Evolutionary conservation across 1,284 basidiomycete genomes (phyloP).

Genomic region (Leucoagaricus sp.): DNA sequence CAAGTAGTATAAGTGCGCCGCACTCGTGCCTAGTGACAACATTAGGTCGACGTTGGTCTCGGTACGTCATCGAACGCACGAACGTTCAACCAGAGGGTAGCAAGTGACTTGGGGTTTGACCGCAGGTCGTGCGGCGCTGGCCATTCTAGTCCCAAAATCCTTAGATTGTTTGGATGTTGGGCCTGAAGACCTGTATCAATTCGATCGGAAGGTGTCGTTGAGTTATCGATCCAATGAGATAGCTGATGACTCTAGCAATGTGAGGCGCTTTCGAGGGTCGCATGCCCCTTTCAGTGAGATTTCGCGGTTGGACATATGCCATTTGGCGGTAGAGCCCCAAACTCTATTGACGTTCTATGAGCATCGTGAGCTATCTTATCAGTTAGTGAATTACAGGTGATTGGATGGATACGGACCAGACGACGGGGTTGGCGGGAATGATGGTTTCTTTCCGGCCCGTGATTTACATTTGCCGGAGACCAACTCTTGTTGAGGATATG

Average conservation of each 20-base stretch:
- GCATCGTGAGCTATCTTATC: not conserved
- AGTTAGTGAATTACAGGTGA: not conserved
- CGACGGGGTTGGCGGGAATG: not conserved
- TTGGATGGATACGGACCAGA: not conserved
- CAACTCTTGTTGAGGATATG: not conserved
- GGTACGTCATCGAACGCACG: not conserved
- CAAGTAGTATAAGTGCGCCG: not conserved
- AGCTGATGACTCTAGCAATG: no score
- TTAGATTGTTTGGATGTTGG: not conserved
- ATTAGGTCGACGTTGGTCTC: not conserved
- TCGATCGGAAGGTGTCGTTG: not conserved
- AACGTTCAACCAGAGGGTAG: constrained; percentile 1
- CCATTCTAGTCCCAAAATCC: not conserved
- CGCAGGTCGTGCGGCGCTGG: not conserved
- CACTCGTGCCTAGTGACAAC: not conserved
- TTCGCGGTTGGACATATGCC: no score
- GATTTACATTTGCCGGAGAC: not conserved
- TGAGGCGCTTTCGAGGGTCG: no score
- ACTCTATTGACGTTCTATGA: not conserved
- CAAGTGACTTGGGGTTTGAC: not conserved
- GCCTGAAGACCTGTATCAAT: not conserved
- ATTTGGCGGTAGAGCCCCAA: no score
- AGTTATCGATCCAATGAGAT: not conserved
- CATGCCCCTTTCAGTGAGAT: no score
- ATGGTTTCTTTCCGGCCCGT: not conserved